These are phyloP conservation scores for Magnolia sinica DNA, from an alignment of 164 flowering plant genomes.

Conservation along the genomic window DNA sequence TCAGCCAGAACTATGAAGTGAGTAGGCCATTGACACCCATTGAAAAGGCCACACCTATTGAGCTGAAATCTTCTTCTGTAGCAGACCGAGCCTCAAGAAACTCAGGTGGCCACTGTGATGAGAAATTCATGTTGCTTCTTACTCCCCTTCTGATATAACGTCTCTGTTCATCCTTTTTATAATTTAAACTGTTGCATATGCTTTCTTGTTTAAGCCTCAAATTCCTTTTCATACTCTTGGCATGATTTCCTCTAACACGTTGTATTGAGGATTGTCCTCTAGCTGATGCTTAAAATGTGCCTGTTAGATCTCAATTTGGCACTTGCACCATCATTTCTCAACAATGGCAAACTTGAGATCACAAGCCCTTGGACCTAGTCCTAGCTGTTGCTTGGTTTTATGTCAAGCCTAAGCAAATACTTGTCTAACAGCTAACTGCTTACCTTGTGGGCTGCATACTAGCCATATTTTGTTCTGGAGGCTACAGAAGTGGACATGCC, in stretches of 20 bases:
- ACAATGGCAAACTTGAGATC: not conserved
- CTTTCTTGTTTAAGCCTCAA: not conserved
- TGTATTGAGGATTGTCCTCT: not conserved
- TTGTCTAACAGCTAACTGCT: too few relatives aligned
- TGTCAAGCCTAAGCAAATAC: too few relatives aligned
- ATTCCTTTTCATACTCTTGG: not conserved
- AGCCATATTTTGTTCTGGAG: too few relatives aligned
- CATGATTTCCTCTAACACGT: not conserved
- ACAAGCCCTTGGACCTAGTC: not conserved
- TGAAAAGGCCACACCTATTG: constrained; percentile 25
- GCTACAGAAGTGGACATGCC: too few relatives aligned
- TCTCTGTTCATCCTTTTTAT: not conserved
- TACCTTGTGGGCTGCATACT: too few relatives aligned
- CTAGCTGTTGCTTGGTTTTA: not conserved
- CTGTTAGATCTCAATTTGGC: not conserved
- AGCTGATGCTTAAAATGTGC: not conserved
- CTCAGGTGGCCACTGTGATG: constrained; percentile 24
- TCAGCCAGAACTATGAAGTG: constrained; percentile 15
- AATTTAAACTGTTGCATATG: not conserved
- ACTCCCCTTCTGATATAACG: not conserved
- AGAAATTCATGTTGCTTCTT: not conserved
- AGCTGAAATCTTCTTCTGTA: constrained; percentile 15
- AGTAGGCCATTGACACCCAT: constrained; percentile 17
- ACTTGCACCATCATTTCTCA: not conserved
- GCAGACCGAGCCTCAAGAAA: constrained; percentile 26